Conservation (phyloP, 345 rosid genomes). For the Moricandia arvensis region DNA sequence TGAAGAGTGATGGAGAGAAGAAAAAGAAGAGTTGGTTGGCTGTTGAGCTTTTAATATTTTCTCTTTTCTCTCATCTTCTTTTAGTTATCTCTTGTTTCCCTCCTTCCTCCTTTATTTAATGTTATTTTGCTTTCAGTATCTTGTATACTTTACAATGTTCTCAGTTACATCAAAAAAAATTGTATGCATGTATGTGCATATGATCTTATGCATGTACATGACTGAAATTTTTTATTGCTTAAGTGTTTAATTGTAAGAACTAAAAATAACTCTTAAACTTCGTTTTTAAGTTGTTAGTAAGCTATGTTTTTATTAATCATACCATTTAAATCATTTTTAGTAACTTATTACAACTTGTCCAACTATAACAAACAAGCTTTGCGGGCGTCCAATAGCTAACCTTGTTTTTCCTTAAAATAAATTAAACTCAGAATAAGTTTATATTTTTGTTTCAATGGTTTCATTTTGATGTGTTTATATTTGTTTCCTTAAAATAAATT, state of each 20-base stretch:
- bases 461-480: no score
- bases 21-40: slow-evolving; percentile 31
- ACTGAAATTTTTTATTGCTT: not conserved
- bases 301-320: no score
- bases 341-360: no score
- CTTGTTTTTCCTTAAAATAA: no score
- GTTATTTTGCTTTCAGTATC: slow-evolving; percentile 4
- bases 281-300: no score
- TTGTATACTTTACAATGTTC: not conserved
- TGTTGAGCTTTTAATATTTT: slow-evolving; percentile 40
- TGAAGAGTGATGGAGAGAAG: slow-evolving; percentile 44
- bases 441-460: no score
- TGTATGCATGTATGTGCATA: not conserved
- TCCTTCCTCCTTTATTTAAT: slow-evolving; percentile 25
- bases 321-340: no score
- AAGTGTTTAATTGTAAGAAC: not conserved
- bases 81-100: slow-evolving; percentile 4
- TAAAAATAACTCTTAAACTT: not conserved
- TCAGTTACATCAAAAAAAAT: not conserved
- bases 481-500: no score
- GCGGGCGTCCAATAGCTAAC: no score
- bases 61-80: slow-evolving; percentile 23
- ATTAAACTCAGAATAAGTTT: no score
- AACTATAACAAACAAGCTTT: no score
- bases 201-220: slow-evolving; percentile 9